Evolutionary conservation across 768 basidiomycete species (phyloP).

Genomic region (Mycena epipterygia): DNA sequence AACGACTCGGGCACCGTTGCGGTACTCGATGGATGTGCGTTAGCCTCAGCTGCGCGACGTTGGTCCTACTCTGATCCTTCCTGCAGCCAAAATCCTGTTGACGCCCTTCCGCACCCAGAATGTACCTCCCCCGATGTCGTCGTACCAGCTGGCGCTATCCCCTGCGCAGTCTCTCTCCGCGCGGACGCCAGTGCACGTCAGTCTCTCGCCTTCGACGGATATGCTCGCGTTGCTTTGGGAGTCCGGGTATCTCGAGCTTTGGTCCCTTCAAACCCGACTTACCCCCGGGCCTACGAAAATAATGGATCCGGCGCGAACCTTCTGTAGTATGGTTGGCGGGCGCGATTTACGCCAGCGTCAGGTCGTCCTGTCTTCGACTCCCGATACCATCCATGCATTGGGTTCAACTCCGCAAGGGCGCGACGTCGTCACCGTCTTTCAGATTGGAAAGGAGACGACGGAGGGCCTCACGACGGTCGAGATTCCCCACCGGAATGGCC

Average conservation of each 20-base stretch:
- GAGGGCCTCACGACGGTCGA: slow-evolving; percentile 34
- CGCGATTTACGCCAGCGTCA: slow-evolving; percentile 40
- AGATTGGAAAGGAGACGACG: slow-evolving; percentile 38
- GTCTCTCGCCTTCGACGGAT: slow-evolving; percentile 72
- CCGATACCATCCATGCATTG: slow-evolving; percentile 50
- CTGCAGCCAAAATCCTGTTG: slow-evolving; percentile 77
- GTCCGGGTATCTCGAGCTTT: slow-evolving; percentile 76
- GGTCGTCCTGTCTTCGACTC: slow-evolving; percentile 26
- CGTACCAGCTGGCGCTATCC: slow-evolving; percentile 58
- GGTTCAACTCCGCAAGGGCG: slow-evolving; percentile 50
- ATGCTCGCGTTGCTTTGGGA: slow-evolving; percentile 78
- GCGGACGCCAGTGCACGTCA: slow-evolving; percentile 74
- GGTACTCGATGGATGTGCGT: slow-evolving; percentile 90
- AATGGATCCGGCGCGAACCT: slow-evolving; percentile 65
- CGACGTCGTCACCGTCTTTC: slow-evolving; percentile 51
- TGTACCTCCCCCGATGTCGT: slow-evolving; percentile 98
- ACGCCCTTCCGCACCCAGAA: slow-evolving; percentile 96
- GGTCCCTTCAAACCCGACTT: slow-evolving; percentile 75
- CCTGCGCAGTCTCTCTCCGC: slow-evolving; percentile 39
- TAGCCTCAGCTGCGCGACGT: not conserved
- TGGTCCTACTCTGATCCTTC: not conserved
- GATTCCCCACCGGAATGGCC: slow-evolving; percentile 59
- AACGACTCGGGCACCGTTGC: slow-evolving; percentile 88
- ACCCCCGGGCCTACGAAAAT: slow-evolving; percentile 68
- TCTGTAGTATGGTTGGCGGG: slow-evolving; percentile 47